These are phyloP conservation scores for Calonectria honghensis DNA, from an alignment of 2,329 filamentous ascomycete species.

Conservation along the genomic window DNA sequence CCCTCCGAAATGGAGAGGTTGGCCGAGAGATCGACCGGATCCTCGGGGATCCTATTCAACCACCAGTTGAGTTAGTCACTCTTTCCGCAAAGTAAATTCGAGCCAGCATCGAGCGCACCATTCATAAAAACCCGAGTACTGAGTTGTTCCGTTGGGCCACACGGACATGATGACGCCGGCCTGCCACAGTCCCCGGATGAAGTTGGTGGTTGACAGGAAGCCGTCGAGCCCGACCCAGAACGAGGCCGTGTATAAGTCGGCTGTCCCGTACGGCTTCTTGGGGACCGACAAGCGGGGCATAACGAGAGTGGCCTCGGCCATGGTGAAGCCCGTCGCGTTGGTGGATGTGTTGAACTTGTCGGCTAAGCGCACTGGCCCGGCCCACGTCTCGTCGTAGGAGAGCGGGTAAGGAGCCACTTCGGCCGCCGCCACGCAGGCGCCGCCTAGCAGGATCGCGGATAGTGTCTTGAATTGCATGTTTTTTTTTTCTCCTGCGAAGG, in stretches of 20 bases:
- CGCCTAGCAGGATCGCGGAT: background rate
- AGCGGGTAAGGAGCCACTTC: background rate
- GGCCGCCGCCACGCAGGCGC: conserved; percentile 1
- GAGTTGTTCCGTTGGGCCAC: conserved; percentile 6
- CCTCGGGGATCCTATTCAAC: background rate
- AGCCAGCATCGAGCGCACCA: background rate
- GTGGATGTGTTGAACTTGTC: conserved; percentile 16
- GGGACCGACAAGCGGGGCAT: conserved; percentile 6
- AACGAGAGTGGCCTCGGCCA: conserved; percentile 4
- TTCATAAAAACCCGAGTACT: background rate
- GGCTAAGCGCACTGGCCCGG: conserved; percentile 9
- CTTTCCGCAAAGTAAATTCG: background rate
- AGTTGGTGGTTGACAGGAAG: background rate
- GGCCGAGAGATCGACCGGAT: background rate
- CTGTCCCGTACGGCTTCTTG: background rate
- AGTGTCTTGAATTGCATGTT: conserved; percentile 8
- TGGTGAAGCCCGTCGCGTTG: conserved; percentile 10
- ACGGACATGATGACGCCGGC: conserved; percentile 17
- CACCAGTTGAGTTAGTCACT: background rate
- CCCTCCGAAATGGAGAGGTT: conserved; percentile 19
- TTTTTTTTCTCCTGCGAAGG: too few relatives aligned
- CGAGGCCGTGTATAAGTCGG: conserved; percentile 4
- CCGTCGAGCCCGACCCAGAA: conserved; percentile 11
- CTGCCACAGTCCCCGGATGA: conserved; percentile 8
- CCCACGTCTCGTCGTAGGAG: background rate